A percentile compares a stretch with the other conserved stretches of the same genome.
phyloP scores from a whole-genome alignment of 371 early-diverging fungal genomes.

The Saksenaea vasiformis region DNA sequence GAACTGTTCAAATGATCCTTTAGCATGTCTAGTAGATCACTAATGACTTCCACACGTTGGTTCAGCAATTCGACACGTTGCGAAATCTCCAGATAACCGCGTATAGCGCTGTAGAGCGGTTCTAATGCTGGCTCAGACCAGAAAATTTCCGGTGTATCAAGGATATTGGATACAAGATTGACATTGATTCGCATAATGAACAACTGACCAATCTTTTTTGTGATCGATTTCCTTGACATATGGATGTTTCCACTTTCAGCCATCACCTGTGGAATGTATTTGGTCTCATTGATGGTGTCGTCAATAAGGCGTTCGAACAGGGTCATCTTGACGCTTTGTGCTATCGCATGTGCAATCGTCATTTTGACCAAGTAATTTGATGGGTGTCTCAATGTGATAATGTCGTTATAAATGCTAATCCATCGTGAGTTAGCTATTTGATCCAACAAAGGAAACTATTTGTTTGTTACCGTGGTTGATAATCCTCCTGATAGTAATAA shows the following conservation, averaged over 20 bases:
- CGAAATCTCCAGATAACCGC: constrained; percentile 83
- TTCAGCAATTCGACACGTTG: constrained; percentile 70
- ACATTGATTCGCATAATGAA: constrained; percentile 90
- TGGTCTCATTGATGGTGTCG: constrained; percentile 82
- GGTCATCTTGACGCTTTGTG: constrained; percentile 87
- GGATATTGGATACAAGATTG: constrained; percentile 80
- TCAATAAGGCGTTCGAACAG: constrained; percentile 82
- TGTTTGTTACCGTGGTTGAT: constrained; percentile 65
- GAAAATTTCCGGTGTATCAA: constrained; percentile 88
- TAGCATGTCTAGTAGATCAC: constrained; percentile 86
- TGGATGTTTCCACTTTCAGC: constrained; percentile 81
- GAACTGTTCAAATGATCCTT: constrained; percentile 78
- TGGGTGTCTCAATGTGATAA: constrained; percentile 57
- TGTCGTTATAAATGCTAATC: constrained; percentile 55
- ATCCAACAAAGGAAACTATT: neutral
- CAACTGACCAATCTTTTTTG: constrained; percentile 69
- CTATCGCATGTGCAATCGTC: constrained; percentile 83
- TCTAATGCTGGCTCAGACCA: constrained; percentile 85
- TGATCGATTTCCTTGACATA: constrained; percentile 68
- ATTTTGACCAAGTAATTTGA: constrained; percentile 62
- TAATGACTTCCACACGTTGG: constrained; percentile 63
- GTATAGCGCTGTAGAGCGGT: constrained; percentile 76
- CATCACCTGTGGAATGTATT: constrained; percentile 83
- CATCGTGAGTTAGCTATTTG: neutral
- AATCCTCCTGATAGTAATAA: constrained; percentile 79